A percentile compares a stretch with the other conserved stretches of the same genome.
Conservation (phyloP, 2,329 filamentous ascomycete genomes). For the Aspergillus pseudoglaucus region DNA sequence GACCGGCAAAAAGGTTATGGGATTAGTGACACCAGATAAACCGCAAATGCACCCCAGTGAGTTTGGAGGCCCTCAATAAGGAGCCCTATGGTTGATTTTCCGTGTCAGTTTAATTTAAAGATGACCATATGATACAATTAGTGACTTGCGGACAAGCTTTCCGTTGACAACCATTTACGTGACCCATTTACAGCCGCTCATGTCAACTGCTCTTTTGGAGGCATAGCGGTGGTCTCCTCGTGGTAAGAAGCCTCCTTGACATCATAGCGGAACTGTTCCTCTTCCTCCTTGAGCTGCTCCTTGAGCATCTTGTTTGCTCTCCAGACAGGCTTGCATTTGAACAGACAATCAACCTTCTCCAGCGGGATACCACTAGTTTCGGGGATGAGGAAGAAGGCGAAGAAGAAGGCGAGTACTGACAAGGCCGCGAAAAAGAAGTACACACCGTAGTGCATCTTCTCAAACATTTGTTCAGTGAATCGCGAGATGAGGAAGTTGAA, state of each 20-base stretch:
- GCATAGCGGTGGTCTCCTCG: too few relatives aligned
- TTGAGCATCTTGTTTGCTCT: constrained; percentile 29
- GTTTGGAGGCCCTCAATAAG: too few relatives aligned
- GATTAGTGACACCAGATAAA: too few relatives aligned
- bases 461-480: constrained; percentile 37
- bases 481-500: constrained; percentile 32
- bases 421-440: constrained; percentile 64
- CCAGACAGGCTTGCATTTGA: constrained; percentile 38
- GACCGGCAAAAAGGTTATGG: too few relatives aligned
- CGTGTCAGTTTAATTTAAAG: too few relatives aligned
- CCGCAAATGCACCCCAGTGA: too few relatives aligned
- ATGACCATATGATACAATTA: too few relatives aligned
- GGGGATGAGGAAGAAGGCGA: constrained; percentile 57
- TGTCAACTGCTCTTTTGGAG: too few relatives aligned
- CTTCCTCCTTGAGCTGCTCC: constrained; percentile 27
- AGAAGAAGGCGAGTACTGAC: constrained; percentile 53
- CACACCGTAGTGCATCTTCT: constrained; percentile 50
- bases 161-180: too few relatives aligned
- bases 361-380: constrained; percentile 62
- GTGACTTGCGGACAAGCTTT: too few relatives aligned
- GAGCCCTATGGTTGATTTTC: too few relatives aligned
- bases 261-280: constrained; percentile 28
- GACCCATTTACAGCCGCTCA: too few relatives aligned
- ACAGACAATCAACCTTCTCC: constrained; percentile 59
- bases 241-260: constrained; percentile 12